Percentiles rank a stretch among this genome's conserved stretches.
Conservation (phyloP, 257 asterid species). For the Dorcoceras hygrometricum region DNA sequence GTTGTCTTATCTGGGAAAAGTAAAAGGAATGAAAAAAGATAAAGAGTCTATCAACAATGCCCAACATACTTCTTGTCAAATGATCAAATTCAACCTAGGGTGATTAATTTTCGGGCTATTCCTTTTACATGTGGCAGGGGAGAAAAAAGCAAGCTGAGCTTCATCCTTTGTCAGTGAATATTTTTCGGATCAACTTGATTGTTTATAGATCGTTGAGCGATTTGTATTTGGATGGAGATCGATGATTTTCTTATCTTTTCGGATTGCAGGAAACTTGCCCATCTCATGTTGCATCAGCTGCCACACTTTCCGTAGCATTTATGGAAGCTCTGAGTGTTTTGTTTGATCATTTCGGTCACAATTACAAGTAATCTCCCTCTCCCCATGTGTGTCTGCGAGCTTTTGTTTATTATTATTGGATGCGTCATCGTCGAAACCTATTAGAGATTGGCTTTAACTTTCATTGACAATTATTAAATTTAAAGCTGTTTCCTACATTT, state of each 20-base stretch:
- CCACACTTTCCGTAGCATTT: conserved; percentile 92
- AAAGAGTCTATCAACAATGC: no score
- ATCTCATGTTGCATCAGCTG: conserved; percentile 94
- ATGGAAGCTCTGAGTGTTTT: conserved; percentile 82
- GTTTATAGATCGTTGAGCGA: neutral
- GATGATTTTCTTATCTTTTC: conserved; percentile 3
- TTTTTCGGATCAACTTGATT: neutral
- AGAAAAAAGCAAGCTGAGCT: no score
- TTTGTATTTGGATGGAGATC: conserved; percentile 1
- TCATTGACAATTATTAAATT: neutral
- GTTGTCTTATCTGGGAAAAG: neutral
- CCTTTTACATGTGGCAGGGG: no score
- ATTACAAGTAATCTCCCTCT: conserved; percentile 53
- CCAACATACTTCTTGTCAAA: neutral
- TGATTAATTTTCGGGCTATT: no score
- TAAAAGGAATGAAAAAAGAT: no score
- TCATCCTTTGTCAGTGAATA: no score
- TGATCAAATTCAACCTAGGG: neutral
- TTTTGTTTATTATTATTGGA: neutral
- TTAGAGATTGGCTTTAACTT: neutral
- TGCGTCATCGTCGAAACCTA: neutral
- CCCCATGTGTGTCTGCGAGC: neutral
- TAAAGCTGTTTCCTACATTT: neutral
- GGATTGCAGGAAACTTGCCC: conserved; percentile 74
- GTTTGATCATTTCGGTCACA: conserved; percentile 70